phyloP scores from a whole-genome alignment of 1,139 yeast genomes.

The Lipomyces yarrowii region DNA sequence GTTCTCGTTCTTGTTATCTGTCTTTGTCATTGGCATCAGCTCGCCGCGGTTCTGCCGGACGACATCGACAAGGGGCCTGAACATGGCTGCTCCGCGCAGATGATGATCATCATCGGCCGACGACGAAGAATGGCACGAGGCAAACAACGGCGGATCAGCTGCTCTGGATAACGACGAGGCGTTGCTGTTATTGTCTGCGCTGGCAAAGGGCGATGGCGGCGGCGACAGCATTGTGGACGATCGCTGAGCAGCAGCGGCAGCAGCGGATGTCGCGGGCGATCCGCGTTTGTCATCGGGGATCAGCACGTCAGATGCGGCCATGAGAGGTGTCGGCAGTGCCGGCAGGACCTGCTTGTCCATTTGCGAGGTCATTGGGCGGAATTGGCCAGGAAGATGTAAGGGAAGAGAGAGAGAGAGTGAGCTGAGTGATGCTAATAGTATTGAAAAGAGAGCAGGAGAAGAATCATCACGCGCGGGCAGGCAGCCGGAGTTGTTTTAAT shows the following conservation, averaged over 20 bases:
- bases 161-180: not conserved
- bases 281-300: not conserved
- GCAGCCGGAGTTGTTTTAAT: not conserved
- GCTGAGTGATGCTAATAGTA: not conserved
- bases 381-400: not conserved
- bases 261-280: too few relatives aligned
- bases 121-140: not conserved
- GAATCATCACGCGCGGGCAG: not conserved
- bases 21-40: constrained; percentile 2
- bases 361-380: not conserved
- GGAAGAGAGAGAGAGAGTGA: too few relatives aligned
- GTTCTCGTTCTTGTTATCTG: not conserved
- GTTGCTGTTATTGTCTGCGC: not conserved
- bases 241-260: not conserved
- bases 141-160: not conserved
- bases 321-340: constrained; percentile 22
- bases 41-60: constrained; percentile 11
- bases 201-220: constrained; percentile 26
- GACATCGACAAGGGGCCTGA: constrained; percentile 25
- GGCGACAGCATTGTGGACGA: constrained; percentile 22
- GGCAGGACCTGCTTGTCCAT: not conserved
- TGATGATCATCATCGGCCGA: not conserved
- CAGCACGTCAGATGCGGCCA: constrained; percentile 16
- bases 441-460: not conserved
- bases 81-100: constrained; percentile 9